phyloP scores from a whole-genome alignment of 768 basidiomycete genomes.

The Leucocoprinus birnbaumii region DNA sequence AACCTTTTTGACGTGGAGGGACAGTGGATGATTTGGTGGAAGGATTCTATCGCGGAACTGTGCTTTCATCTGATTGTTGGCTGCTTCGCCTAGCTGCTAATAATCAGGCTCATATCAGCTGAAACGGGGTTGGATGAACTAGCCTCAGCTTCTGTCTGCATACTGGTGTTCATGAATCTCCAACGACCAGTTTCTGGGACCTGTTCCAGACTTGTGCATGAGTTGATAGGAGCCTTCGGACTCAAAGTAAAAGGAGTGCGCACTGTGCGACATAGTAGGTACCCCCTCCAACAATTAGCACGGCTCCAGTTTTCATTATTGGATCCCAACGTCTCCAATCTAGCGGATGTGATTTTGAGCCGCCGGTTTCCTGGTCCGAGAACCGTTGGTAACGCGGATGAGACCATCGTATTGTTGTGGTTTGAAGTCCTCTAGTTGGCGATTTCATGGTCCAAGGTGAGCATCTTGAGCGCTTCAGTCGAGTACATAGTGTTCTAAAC shows the following conservation, averaged over 20 bases:
- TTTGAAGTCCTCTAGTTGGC: background rate
- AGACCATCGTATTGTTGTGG: background rate
- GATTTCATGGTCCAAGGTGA: background rate
- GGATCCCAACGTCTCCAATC: constrained; percentile 7
- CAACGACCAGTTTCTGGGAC: constrained; percentile 86
- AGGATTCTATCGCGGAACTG: constrained; percentile 57
- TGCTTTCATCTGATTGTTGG: constrained; percentile 39
- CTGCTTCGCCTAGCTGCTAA: constrained; percentile 38
- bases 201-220: constrained; percentile 66
- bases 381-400: constrained; percentile 11
- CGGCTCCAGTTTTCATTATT: background rate
- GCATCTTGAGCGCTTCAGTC: background rate
- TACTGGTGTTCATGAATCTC: constrained; percentile 82
- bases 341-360: background rate
- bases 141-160: constrained; percentile 50
- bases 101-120: too few relatives aligned
- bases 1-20: constrained; percentile 66
- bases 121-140: constrained; percentile 22
- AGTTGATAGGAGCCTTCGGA: background rate
- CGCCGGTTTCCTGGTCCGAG: background rate
- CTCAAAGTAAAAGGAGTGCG: constrained; percentile 10
- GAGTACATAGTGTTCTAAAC: constrained; percentile 2
- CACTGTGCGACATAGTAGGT: constrained; percentile 34
- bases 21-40: constrained; percentile 62
- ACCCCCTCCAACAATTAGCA: constrained; percentile 15